phyloP scores from a whole-genome alignment of 2,329 filamentous ascomycete genomes.

The Aspergillus unguis region DNA sequence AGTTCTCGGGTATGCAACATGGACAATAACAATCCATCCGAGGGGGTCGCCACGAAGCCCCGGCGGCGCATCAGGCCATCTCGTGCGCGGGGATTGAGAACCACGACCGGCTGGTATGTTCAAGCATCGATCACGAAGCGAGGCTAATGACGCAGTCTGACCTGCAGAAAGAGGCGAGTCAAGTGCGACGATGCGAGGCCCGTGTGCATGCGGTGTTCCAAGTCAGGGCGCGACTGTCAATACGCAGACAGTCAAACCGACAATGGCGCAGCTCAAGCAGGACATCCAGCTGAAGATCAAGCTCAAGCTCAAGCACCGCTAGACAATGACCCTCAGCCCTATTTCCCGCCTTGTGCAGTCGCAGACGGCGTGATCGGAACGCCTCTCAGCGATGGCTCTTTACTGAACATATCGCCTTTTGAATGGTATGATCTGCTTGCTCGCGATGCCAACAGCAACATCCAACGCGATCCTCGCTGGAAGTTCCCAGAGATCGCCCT shows the following conservation, averaged over 20 bases:
- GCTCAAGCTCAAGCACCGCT: neutral
- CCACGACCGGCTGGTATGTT: conserved; percentile 16
- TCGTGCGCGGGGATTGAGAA: conserved; percentile 16
- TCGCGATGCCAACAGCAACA: conserved; percentile 20
- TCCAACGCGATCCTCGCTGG: conserved; percentile 12
- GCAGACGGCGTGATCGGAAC: neutral
- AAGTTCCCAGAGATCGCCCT: conserved; percentile 9
- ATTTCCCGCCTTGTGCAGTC: neutral
- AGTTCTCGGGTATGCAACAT: no score
- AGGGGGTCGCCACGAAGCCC: neutral
- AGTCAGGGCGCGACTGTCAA: conserved; percentile 12
- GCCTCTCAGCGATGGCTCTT: neutral
- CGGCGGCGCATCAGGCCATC: conserved; percentile 12
- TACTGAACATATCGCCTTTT: conserved; percentile 13
- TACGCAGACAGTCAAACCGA: conserved; percentile 8
- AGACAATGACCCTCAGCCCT: neutral
- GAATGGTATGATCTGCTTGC: conserved; percentile 24
- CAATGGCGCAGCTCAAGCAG: neutral
- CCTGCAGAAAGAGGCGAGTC: conserved; percentile 19
- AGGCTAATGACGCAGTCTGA: conserved; percentile 12
- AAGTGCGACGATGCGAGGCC: conserved; percentile 18
- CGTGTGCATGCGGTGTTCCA: conserved; percentile 11
- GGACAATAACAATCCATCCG: no score
- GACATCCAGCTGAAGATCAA: neutral
- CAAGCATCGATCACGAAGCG: neutral